Evolutionary conservation across 2,329 filamentous ascomycete species (phyloP), one percentile per base, ranked within the genome.

Genomic region (Tetracladium maxilliforme): DNA sequence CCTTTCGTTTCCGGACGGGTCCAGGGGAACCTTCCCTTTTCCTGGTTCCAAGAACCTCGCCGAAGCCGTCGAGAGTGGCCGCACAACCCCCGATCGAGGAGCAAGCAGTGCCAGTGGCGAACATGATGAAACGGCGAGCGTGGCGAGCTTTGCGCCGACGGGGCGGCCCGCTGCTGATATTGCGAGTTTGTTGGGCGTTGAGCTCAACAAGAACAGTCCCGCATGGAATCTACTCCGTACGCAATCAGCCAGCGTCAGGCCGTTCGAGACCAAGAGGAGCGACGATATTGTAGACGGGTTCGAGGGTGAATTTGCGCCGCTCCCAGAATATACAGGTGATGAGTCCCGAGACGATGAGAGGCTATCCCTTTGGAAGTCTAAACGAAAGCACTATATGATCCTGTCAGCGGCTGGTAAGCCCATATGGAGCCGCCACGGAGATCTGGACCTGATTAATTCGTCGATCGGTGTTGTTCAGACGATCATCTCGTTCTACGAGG

Each of bases 381-480:
- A 95, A 54, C 63, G 86, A 33, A 98, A 98, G 51, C 90, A 98
- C 51, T 98, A 93, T 49, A 71, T 98, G 52, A 92, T 98, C 40
- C 59, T 98, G 2, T 95, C 90, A 3, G 87, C 84, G 10, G 87
- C 92, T 7, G 90, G 90, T 12, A 98, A 98, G 48, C 92, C 90
- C 8, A 92, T 98, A 24, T 98, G 87, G 62, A 95, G 84, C 42
- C 70, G 92, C 24, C 87, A 98, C 45, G 90, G 92, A 20, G 83
- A 94, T 38, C 66, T 92, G 36, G 73, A 77, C 27, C 58, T 95
- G 21, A 83, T 95, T 44, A 93, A 92, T 40, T 79, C 80, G 25
- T 94, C 90, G 40, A 87, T 95, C 47, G 90, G 90, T 20, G 77
- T 98, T 11, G 76, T 94, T 3, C 90, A 95, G 47, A 98, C 90